phyloP scores from a whole-genome alignment of 78 protist genomes.

The Emiliania huxleyi region DNA sequence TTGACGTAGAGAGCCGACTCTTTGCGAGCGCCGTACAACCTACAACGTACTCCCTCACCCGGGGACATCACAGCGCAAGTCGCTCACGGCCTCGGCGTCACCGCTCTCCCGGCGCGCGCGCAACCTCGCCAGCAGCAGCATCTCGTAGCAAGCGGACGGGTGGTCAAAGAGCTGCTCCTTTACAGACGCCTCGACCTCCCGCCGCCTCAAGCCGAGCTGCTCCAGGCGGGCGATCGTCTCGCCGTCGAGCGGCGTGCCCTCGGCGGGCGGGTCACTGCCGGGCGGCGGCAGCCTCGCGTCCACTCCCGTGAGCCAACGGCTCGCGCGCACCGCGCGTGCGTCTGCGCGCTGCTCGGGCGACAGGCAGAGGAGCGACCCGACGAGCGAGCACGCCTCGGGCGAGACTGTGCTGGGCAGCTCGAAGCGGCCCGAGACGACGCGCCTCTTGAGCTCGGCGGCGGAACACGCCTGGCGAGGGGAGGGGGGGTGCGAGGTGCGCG shows the following conservation, averaged over 20 bases:
- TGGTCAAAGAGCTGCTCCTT: background rate
- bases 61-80: too few species aligned
- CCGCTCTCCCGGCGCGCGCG: too few species aligned
- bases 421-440: background rate
- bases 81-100: too few species aligned
- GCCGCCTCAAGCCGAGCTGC: background rate
- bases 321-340: background rate
- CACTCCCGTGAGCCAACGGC: background rate
- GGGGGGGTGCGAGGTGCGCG: too few species aligned
- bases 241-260: background rate
- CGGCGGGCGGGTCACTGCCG: too few species aligned
- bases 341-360: background rate
- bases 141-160: background rate
- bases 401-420: background rate
- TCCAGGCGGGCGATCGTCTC: background rate
- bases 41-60: too few species aligned
- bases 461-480: too few species aligned
- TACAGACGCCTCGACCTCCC: background rate
- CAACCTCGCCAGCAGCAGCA: background rate
- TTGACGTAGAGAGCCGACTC: too few species aligned
- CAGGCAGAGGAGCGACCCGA: background rate
- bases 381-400: background rate
- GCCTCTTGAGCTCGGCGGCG: background rate
- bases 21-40: too few species aligned
- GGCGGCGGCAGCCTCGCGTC: background rate